Base-by-base conservation (phyloP, 2,329 filamentous ascomycete species). In the Fusarium cyanostomum region DNA sequence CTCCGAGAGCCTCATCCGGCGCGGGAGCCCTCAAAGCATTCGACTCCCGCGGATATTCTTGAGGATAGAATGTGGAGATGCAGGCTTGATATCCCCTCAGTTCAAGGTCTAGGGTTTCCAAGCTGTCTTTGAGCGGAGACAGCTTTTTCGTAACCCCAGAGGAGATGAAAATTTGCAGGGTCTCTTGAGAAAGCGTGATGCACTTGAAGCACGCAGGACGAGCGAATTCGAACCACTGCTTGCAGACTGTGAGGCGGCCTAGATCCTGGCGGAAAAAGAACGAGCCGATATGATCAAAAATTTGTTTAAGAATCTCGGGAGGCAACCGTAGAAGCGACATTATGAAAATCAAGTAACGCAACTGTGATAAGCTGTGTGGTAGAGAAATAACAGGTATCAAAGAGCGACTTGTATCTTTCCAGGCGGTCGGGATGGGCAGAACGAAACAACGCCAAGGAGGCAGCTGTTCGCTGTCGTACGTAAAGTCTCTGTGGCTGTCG, bases 261-360 rank as follows among this genome's bases (percentile, higher is more conserved):
- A 61, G 1, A 27, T 69, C 53, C 37, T 64, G 43, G 2, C 41
- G 58, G 34, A 69, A 70, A 39, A 69, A 67, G 1, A 53, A 50
- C 1, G 64, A 33, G 12, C 41, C 66, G 9, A 70, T 13, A 8
- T 55, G 18, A 12, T 60, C 26, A 33, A 70, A 69, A 16, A 67
- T 63, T 30, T 67, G 41, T 34, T n/a, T 33, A 1, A 69, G 33
- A 11, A 16, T 64, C 42, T 69, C 67, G 11, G 62, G 45, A 10
- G 67, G 61, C 12, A 70, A 44, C 13, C 12, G n/a, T 16, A 64
- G 37, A 30, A 70, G 62, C 11, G 44, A 3, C 66, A 70, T 70
- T 45, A 21, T 44, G 33, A 31, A 39, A 49, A 52, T 5, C 9
- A 11, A 24, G 15, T 18, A 7, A 38, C 7, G 7, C 12, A 18